A percentile compares a stretch with the other conserved stretches of the same genome.
Conservation (phyloP, 2,329 filamentous ascomycete genomes). For the Trichophyton mentagrophytes region DNA sequence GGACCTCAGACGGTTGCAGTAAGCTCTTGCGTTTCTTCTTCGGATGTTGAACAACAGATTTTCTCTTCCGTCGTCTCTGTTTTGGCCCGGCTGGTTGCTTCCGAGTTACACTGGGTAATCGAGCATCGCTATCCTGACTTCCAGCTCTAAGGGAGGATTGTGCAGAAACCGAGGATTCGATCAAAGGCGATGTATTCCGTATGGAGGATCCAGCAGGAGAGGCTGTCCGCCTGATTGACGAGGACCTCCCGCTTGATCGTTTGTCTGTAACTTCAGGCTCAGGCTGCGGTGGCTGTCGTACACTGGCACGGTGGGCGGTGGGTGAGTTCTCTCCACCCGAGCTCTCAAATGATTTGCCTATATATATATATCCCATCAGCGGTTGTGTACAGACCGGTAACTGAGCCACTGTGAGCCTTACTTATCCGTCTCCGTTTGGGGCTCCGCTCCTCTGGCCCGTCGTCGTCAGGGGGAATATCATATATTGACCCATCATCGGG, state of each 20-base stretch:
- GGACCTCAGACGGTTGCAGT: not conserved
- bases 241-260: not conserved
- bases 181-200: not conserved
- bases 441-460: conserved; percentile 13
- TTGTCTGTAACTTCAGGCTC: not conserved
- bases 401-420: conserved; percentile 4
- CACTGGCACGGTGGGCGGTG: not conserved
- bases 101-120: not conserved
- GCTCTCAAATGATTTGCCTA: not conserved
- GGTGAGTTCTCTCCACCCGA: not conserved
- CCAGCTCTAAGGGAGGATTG: not conserved
- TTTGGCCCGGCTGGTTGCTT: not conserved
- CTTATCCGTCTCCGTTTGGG: conserved; percentile 13
- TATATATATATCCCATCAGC: not conserved
- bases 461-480: conserved; percentile 25
- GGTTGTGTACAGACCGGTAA: not conserved
- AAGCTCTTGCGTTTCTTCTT: conserved; percentile 9
- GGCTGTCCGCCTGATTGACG: not conserved
- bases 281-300: not conserved
- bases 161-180: not conserved
- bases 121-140: not conserved
- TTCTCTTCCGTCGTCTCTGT: conserved; percentile 10
- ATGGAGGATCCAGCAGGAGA: not conserved
- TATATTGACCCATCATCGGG: conserved; percentile 20
- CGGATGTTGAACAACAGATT: conserved; percentile 9